Conservation (phyloP, 441 rosid genomes). For the Gossypium trilobum region DNA sequence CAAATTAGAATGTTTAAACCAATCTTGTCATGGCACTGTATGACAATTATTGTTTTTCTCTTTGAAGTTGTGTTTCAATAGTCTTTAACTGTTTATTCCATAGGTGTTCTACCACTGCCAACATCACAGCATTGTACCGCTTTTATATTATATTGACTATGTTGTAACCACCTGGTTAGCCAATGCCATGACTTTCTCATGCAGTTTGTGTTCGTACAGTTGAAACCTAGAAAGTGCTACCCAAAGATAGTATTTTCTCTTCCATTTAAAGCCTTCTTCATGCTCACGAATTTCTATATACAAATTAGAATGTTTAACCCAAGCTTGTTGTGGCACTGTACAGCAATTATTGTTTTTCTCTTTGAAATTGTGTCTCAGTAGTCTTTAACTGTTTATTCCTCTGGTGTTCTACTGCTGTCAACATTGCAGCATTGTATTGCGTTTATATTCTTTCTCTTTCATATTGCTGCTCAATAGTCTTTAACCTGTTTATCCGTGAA, state of each 20-base stretch:
- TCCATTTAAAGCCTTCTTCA: neutral
- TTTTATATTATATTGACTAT: neutral
- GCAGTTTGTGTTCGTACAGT: neutral
- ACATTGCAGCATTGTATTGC: neutral
- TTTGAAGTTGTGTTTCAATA: neutral
- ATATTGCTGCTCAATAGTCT: neutral
- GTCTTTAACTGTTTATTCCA: slow-evolving; percentile 5
- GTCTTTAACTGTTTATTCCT: slow-evolving; percentile 6
- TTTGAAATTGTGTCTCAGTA: neutral
- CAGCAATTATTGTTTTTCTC: neutral
- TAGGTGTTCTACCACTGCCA: neutral
- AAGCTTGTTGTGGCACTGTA: neutral
- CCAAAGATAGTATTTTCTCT: neutral
- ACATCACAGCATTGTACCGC: neutral
- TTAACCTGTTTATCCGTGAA: neutral
- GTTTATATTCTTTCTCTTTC: neutral
- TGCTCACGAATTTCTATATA: neutral
- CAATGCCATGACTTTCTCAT: neutral
- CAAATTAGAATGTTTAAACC: neutral
- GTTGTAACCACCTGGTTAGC: neutral
- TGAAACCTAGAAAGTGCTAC: neutral
- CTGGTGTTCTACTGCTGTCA: neutral
- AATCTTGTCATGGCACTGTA: neutral
- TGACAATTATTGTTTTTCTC: neutral
- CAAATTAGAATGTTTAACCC: neutral